Conservation (phyloP, 2,329 filamentous ascomycete genomes). For the Colletotrichum trifolii region DNA sequence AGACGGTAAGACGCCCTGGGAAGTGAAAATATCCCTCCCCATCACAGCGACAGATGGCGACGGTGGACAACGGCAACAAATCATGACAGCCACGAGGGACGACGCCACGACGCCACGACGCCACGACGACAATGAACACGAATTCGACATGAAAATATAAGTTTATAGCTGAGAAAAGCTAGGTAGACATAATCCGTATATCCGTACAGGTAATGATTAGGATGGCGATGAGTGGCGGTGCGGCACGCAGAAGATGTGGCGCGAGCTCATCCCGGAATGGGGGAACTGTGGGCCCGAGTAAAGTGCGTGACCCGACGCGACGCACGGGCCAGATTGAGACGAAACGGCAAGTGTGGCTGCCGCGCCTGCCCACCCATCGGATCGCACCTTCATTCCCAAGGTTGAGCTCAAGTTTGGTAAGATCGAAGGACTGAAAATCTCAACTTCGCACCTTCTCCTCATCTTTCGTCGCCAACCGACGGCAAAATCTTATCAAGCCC, state of each 20-base stretch:
- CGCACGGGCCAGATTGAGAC: conserved; percentile 28
- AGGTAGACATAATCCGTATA: too few species aligned
- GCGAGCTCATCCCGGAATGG: conserved; percentile 20
- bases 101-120: too few species aligned
- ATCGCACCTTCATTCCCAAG: conserved; percentile 32
- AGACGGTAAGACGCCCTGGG: too few species aligned
- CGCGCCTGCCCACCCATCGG: conserved; percentile 7
- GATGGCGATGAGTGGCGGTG: conserved; percentile 15
- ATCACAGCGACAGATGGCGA: too few species aligned
- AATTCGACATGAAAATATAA: too few species aligned
- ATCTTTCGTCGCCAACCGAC: conserved; percentile 3
- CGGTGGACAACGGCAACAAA: too few species aligned
- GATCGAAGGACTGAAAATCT: conserved; percentile 33
- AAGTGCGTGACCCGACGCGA: not conserved
- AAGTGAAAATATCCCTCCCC: too few species aligned
- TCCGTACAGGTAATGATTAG: too few species aligned
- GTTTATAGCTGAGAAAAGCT: too few species aligned
- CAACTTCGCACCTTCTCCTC: conserved; percentile 24
- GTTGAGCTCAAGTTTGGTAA: conserved; percentile 23
- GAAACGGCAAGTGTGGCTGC: conserved; percentile 24
- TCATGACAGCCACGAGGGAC: too few species aligned
- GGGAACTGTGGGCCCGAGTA: conserved; percentile 27
- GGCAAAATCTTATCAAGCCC: conserved; percentile 14
- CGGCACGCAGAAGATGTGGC: conserved; percentile 11
- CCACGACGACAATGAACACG: too few species aligned